These are phyloP conservation scores for Bertia moriformis DNA, from an alignment of 2,329 filamentous ascomycete genomes.

Conservation along the genomic window DNA sequence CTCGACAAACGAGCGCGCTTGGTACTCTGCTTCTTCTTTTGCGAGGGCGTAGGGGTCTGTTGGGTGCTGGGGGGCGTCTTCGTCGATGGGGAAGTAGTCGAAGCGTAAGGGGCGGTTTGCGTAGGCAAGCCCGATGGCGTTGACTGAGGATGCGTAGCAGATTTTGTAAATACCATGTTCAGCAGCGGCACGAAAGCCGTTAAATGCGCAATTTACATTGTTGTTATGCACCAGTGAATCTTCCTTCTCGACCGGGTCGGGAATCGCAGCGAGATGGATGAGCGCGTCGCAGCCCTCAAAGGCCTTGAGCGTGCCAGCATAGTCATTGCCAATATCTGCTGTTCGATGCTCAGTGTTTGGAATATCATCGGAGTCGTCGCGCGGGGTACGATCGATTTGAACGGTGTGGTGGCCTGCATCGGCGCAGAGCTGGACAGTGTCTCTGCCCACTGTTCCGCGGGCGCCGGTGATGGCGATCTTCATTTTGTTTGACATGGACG, in stretches of 20 bases:
- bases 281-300: conserved; percentile 19
- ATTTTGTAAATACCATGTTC: conserved; percentile 16
- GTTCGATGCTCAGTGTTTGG: conserved; percentile 16
- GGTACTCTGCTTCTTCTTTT: conserved; percentile 18
- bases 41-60: conserved; percentile 19
- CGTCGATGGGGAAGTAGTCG: conserved; percentile 20
- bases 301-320: conserved; percentile 13
- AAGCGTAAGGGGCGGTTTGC: conserved; percentile 16
- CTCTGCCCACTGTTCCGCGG: conserved; percentile 15
- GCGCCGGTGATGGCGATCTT: conserved; percentile 24
- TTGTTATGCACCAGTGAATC: conserved; percentile 17
- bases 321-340: conserved; percentile 15
- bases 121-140: conserved; percentile 20
- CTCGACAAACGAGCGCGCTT: conserved; percentile 15
- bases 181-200: conserved; percentile 19
- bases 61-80: conserved; percentile 14
- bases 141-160: conserved; percentile 20
- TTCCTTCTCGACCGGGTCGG: conserved; percentile 15
- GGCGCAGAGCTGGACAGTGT: conserved; percentile 14
- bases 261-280: conserved; percentile 20
- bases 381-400: conserved; percentile 16
- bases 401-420: conserved; percentile 15
- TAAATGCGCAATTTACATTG: conserved; percentile 20
- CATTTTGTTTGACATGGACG: conserved; percentile 8
- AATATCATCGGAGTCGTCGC: conserved; percentile 12